phyloP scores from a whole-genome alignment of 1,139 yeast genomes.

The Zygoascus sp. region DNA sequence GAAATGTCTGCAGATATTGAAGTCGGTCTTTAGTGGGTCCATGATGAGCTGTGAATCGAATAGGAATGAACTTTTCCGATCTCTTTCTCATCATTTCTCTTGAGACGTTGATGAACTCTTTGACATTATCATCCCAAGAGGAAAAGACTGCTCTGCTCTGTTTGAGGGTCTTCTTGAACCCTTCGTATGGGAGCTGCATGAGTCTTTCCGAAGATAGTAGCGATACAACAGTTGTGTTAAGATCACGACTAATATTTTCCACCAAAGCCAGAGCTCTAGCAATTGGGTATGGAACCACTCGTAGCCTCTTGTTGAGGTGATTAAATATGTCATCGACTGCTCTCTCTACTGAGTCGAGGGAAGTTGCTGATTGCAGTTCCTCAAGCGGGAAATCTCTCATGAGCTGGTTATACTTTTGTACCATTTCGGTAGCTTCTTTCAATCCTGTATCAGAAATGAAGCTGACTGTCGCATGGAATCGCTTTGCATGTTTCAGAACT shows the following conservation, averaged over 20 bases:
- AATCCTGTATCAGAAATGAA: constrained; percentile 72
- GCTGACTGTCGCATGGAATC: constrained; percentile 74
- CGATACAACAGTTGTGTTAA: constrained; percentile 17
- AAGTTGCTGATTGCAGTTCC: constrained; percentile 50
- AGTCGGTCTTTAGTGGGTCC: constrained; percentile 45
- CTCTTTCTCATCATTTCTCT: constrained; percentile 75
- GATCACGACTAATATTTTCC: constrained; percentile 54
- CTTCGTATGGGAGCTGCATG: constrained; percentile 37
- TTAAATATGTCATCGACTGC: constrained; percentile 50
- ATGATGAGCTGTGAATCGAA: constrained; percentile 53
- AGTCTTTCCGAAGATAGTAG: constrained; percentile 30
- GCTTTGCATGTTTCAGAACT: constrained; percentile 61
- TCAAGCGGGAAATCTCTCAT: constrained; percentile 68
- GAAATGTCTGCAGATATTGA: constrained; percentile 43
- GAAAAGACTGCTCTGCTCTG: constrained; percentile 36
- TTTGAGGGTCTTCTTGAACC: constrained; percentile 33
- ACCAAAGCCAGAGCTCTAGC: constrained; percentile 58
- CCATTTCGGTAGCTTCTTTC: constrained; percentile 49
- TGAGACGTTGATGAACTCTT: constrained; percentile 55
- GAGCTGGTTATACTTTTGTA: constrained; percentile 55
- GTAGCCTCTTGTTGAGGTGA: constrained; percentile 57
- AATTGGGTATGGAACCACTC: constrained; percentile 61
- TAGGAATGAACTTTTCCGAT: constrained; percentile 64
- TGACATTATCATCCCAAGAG: constrained; percentile 49
- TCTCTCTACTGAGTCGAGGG: constrained; percentile 44